phyloP scores from a whole-genome alignment of 495 filamentous ascomycete species.

The Immersiella caudata region DNA sequence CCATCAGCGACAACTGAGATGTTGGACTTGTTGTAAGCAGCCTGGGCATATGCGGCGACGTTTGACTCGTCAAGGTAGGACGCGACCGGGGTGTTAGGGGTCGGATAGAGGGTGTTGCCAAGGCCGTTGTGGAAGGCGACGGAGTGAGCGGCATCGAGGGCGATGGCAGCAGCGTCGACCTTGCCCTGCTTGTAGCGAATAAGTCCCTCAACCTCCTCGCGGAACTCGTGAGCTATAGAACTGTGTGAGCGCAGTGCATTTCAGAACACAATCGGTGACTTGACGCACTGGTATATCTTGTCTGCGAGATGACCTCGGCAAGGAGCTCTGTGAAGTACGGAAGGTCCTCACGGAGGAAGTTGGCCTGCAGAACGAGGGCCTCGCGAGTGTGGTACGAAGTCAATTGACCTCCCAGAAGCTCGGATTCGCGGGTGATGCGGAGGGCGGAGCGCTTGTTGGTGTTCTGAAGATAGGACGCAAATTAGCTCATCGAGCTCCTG shows the following conservation, averaged over 20 bases:
- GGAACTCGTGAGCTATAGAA: constrained; percentile 74
- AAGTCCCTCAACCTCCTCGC: constrained; percentile 77
- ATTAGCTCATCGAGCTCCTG: constrained; percentile 50
- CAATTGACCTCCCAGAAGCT: constrained; percentile 89
- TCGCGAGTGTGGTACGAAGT: constrained; percentile 85
- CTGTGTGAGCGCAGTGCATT: constrained; percentile 27
- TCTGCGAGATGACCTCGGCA: constrained; percentile 83
- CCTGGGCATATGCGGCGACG: constrained; percentile 70
- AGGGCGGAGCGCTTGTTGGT: constrained; percentile 83
- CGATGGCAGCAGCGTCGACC: constrained; percentile 69
- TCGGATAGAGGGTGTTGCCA: constrained; percentile 71
- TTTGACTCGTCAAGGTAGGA: constrained; percentile 76
- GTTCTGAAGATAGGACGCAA: constrained; percentile 59
- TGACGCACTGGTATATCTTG: constrained; percentile 78
- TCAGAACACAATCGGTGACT: neutral
- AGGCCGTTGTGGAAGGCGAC: constrained; percentile 95
- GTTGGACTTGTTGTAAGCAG: constrained; percentile 84
- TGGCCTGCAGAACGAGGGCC: constrained; percentile 86
- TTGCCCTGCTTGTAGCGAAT: constrained; percentile 73
- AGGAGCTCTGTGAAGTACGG: constrained; percentile 97
- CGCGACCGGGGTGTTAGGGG: constrained; percentile 65
- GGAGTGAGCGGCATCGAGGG: constrained; percentile 81
- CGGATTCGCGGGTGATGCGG: constrained; percentile 89
- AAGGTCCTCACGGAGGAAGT: constrained; percentile 91
- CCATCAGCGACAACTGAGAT: constrained; percentile 91